These are phyloP conservation scores for Bombardia bombarda DNA, from an alignment of 495 filamentous ascomycete species.

Conservation along the genomic window DNA sequence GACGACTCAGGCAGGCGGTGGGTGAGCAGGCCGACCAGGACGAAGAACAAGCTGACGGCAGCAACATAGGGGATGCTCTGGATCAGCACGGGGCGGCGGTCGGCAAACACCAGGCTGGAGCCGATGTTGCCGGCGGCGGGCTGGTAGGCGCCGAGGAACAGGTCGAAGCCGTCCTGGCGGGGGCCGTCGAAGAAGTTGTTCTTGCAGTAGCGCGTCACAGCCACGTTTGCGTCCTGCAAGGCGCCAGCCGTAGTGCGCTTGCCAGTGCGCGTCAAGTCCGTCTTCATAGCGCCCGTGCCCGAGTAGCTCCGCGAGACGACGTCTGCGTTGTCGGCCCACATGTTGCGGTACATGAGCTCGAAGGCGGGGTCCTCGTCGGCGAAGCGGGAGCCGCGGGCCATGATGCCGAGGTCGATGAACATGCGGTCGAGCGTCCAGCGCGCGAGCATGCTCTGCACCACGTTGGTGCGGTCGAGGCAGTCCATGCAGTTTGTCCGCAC, in stretches of 20 bases:
- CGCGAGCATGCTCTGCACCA: slow-evolving; percentile 91
- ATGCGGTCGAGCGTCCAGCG: slow-evolving; percentile 81
- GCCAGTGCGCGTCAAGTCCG: slow-evolving; percentile 87
- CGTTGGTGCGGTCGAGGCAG: slow-evolving; percentile 94
- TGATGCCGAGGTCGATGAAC: slow-evolving; percentile 70
- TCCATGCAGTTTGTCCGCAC: slow-evolving; percentile 99
- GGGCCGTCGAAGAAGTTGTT: slow-evolving; percentile 95
- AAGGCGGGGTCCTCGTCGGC: slow-evolving; percentile 67
- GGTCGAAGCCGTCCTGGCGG: slow-evolving; percentile 87
- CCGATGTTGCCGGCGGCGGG: slow-evolving; percentile 58
- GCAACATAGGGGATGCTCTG: slow-evolving; percentile 87
- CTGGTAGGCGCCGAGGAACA: slow-evolving; percentile 81
- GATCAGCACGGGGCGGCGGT: slow-evolving; percentile 76
- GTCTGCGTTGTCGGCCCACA: slow-evolving; percentile 98
- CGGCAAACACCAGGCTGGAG: slow-evolving; percentile 64
- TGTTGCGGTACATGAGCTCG: slow-evolving; percentile 81
- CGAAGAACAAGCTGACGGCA: slow-evolving; percentile 78
- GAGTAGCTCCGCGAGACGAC: slow-evolving; percentile 87
- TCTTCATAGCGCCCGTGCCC: slow-evolving; percentile 92
- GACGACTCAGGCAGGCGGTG: slow-evolving; percentile 56
- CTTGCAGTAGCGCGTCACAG: slow-evolving; percentile 70
- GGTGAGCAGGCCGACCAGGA: slow-evolving; percentile 71
- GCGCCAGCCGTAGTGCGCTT: slow-evolving; percentile 75
- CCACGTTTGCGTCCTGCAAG: slow-evolving; percentile 74
- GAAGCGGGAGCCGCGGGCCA: slow-evolving; percentile 59